phyloP scores from a whole-genome alignment of 805 yeast species.

The Wickerhamomyces pijperi region DNA sequence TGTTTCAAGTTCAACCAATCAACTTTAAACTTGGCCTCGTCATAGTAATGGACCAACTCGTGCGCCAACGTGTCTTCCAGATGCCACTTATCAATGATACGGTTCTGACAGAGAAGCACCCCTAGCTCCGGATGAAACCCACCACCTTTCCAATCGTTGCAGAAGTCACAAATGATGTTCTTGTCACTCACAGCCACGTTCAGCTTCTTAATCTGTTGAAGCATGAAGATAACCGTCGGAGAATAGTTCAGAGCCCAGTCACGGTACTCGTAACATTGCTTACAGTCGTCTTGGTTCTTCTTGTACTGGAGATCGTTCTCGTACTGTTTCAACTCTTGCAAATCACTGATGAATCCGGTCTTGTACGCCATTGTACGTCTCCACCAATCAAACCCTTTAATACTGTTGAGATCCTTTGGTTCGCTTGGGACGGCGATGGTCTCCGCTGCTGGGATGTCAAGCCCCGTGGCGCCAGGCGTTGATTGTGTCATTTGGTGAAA shows the following conservation, averaged over 20 bases:
- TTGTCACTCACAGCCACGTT: conserved; percentile 37
- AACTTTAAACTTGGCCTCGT: conserved; percentile 76
- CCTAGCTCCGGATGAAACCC: conserved; percentile 92
- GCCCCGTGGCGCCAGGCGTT: neutral
- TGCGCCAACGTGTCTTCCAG: conserved; percentile 87
- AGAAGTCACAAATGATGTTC: conserved; percentile 67
- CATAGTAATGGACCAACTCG: conserved; percentile 89
- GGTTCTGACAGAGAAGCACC: conserved; percentile 76
- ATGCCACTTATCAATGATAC: conserved; percentile 56
- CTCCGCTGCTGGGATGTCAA: conserved; percentile 2
- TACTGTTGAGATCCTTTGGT: conserved; percentile 8
- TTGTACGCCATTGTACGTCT: conserved; percentile 57
- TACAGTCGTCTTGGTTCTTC: conserved; percentile 44
- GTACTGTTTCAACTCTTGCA: conserved; percentile 40
- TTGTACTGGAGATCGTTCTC: conserved; percentile 41
- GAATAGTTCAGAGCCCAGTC: conserved; percentile 74
- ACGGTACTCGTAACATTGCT: conserved; percentile 58
- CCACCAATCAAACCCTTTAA: conserved; percentile 70
- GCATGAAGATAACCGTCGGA: conserved; percentile 82
- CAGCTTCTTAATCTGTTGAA: conserved; percentile 59
- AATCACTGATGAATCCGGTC: conserved; percentile 50
- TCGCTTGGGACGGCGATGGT: conserved; percentile 2
- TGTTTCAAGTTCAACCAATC: conserved; percentile 80
- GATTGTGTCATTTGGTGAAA: too few relatives aligned
- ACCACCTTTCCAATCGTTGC: conserved; percentile 78